Evolutionary conservation across 257 asterid genomes (phyloP).

Genomic region (Capsicum chinense): DNA sequence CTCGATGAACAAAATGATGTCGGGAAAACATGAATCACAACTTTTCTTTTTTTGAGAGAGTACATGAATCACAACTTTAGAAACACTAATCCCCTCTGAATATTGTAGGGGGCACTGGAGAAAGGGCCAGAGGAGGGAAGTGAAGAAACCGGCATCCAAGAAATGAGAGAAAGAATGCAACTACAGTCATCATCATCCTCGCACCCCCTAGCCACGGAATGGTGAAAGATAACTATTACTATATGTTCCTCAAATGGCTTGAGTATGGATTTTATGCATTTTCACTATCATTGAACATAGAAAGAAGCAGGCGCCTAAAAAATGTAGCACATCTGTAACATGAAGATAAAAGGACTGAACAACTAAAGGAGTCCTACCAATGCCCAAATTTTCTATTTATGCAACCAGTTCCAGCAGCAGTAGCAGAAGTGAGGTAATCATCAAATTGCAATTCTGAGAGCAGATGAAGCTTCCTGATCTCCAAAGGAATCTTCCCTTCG

Average conservation of each 20-base stretch:
- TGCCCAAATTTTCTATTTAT: slow-evolving; percentile 76
- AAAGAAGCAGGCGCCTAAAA: neutral
- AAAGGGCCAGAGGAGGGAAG: neutral
- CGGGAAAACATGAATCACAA: neutral
- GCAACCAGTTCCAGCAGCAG: slow-evolving; percentile 54
- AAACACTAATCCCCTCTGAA: neutral
- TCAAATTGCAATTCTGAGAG: slow-evolving; percentile 66
- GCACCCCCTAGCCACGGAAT: neutral
- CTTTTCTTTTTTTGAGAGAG: neutral
- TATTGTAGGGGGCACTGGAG: neutral
- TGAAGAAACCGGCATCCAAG: neutral
- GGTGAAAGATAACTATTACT: slow-evolving; percentile 8
- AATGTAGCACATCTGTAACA: neutral
- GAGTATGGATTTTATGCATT: neutral
- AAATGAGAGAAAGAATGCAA: neutral
- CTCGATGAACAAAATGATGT: neutral
- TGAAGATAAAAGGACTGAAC: slow-evolving; percentile 9
- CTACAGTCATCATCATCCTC: neutral
- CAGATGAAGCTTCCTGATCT: slow-evolving; percentile 63
- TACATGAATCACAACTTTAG: neutral
- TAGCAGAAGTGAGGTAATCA: slow-evolving; percentile 49
- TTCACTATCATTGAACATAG: neutral
- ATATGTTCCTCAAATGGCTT: neutral
- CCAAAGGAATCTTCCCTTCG: slow-evolving; percentile 72
- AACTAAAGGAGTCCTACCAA: slow-evolving; percentile 53